A percentile compares a stretch with the other conserved stretches of the same genome.
Evolutionary conservation across 2,329 filamentous ascomycete species (phyloP).

Genomic region (Xylariaceae sp.): DNA sequence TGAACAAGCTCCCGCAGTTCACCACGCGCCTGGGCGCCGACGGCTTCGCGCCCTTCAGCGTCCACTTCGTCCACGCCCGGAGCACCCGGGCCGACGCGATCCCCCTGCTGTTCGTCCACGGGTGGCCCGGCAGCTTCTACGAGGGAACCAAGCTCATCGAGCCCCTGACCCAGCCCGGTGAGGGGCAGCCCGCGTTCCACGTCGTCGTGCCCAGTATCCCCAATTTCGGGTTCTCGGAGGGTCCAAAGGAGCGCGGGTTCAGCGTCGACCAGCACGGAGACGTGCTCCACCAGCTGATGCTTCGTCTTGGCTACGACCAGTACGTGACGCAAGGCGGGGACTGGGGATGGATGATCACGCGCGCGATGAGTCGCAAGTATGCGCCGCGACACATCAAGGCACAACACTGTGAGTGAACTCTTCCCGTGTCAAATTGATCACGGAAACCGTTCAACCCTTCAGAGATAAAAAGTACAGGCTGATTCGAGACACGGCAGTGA

Average conservation of each 20-base stretch:
- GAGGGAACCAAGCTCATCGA: neutral
- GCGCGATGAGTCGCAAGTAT: constrained; percentile 42
- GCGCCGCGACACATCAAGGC: constrained; percentile 14
- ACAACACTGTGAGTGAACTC: constrained; percentile 6
- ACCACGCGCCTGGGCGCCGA: neutral
- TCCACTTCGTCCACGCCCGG: neutral
- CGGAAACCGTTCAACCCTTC: no score
- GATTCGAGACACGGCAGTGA: constrained; percentile 1
- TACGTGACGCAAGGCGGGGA: constrained; percentile 54
- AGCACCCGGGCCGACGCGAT: neutral
- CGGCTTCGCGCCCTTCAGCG: neutral
- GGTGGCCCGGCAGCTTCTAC: neutral
- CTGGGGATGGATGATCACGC: constrained; percentile 56
- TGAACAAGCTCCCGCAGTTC: neutral
- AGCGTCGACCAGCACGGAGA: constrained; percentile 54
- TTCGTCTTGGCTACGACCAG: constrained; percentile 38
- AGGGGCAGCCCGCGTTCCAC: neutral
- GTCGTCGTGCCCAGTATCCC: constrained; percentile 55
- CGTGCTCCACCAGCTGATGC: constrained; percentile 56
- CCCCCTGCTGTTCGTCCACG: neutral
- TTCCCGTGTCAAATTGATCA: no score
- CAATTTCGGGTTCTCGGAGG: constrained; percentile 45
- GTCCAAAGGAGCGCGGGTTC: constrained; percentile 8
- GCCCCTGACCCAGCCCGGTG: neutral
- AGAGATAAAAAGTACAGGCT: no score